A percentile compares a stretch with the other conserved stretches of the same genome.
Conservation (phyloP, 1,284 basidiomycete species). For the Mycena citricolor region DNA sequence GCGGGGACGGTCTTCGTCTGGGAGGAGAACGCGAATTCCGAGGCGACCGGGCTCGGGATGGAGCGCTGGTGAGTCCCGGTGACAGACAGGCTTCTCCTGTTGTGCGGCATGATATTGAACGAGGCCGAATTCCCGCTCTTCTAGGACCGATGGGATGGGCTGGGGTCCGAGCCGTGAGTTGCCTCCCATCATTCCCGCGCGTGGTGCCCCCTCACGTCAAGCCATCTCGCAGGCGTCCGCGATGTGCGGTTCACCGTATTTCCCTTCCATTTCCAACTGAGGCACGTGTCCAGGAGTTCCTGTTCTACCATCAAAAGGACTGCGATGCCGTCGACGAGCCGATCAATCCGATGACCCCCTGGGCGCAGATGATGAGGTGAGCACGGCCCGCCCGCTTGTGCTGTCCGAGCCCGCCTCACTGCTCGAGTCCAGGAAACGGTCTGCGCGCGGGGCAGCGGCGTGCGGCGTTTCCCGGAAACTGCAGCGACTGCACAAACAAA, state of each 20-base stretch:
- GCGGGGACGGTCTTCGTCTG: constrained; percentile 78
- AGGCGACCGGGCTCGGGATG: constrained; percentile 77
- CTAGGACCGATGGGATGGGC: constrained; percentile 78
- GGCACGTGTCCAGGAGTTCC: constrained; percentile 57
- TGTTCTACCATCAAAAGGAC: constrained; percentile 82
- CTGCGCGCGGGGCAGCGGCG: too few relatives aligned
- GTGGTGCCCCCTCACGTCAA: constrained; percentile 9
- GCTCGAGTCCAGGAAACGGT: constrained; percentile 16
- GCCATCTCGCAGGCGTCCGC: constrained; percentile 51
- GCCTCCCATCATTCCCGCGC: constrained; percentile 5
- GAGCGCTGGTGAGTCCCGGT: constrained; percentile 78
- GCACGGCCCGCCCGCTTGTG: too few relatives aligned
- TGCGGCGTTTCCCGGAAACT: constrained; percentile 22
- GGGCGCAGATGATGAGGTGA: constrained; percentile 75
- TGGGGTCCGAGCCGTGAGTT: constrained; percentile 72
- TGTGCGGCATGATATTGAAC: too few relatives aligned
- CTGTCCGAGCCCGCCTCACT: too few relatives aligned
- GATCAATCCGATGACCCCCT: constrained; percentile 64
- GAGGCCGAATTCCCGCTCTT: constrained; percentile 1
- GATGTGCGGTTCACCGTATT: constrained; percentile 50
- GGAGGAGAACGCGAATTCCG: constrained; percentile 78
- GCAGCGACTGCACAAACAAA: constrained; percentile 74
- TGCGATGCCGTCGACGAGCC: constrained; percentile 63
- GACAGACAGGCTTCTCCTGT: too few relatives aligned
- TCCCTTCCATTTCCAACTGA: constrained; percentile 8